Evolutionary conservation across 148 eudicot genomes (phyloP).

Genomic region (Nyssa sinensis): DNA sequence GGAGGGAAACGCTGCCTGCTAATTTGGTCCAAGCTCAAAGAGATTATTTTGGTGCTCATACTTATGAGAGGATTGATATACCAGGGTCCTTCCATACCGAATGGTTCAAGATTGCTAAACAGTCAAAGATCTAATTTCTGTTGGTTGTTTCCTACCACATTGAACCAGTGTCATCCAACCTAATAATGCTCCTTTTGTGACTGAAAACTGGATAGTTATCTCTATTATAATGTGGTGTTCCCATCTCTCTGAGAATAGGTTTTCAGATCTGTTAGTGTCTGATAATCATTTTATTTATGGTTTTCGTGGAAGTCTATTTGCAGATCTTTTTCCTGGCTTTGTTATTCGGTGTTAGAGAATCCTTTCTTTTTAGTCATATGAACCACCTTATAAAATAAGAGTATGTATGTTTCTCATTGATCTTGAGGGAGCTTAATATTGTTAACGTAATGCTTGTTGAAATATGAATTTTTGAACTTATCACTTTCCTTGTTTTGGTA

Average conservation of each 20-base stretch:
- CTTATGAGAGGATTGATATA: slow-evolving; percentile 83
- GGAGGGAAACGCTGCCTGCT: slow-evolving; percentile 79
- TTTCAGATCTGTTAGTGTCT: background rate
- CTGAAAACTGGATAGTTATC: no score
- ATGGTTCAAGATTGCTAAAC: slow-evolving; percentile 86
- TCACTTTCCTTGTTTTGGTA: background rate
- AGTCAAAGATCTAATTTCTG: slow-evolving; percentile 43
- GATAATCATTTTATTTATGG: background rate
- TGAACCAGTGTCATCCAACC: no score
- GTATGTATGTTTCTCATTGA: background rate
- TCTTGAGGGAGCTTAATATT: background rate
- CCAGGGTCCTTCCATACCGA: slow-evolving; percentile 83
- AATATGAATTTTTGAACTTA: slow-evolving; percentile 9
- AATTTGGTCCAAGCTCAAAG: slow-evolving; percentile 94
- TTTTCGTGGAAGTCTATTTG: background rate
- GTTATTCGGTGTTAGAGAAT: slow-evolving; percentile 9
- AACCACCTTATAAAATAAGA: slow-evolving; percentile 9
- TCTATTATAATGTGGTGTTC: background rate
- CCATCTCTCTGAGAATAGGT: background rate
- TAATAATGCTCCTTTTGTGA: no score
- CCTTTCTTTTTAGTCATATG: slow-evolving; percentile 15
- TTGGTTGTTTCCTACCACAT: slow-evolving; percentile 13
- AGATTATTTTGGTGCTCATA: slow-evolving; percentile 92
- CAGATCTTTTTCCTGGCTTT: background rate
- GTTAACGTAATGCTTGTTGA: background rate